These are phyloP conservation scores for Platanthera guangdongensis DNA, from an alignment of 106 monocot genomes.

Conservation along the genomic window DNA sequence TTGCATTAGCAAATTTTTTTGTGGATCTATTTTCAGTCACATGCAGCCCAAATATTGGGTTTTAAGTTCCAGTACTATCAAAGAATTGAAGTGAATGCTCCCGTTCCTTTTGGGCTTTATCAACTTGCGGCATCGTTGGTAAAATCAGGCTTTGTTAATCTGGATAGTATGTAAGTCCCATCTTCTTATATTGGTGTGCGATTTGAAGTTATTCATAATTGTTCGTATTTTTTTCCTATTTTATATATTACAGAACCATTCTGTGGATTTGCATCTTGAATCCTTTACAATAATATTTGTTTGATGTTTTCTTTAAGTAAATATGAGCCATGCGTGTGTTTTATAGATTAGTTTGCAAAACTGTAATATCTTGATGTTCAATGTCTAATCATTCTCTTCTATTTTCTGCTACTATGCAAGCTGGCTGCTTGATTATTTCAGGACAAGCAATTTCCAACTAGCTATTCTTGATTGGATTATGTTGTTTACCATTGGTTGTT, in stretches of 20 bases:
- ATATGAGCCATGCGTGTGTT: neutral
- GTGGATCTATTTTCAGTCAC: conserved; percentile 50
- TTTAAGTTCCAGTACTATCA: conserved; percentile 99
- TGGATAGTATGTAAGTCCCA: conserved; percentile 78
- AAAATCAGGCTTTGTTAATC: conserved; percentile 79
- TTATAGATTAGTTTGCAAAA: neutral
- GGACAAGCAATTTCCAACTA: too few relatives aligned
- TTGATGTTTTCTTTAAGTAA: neutral
- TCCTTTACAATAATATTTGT: neutral
- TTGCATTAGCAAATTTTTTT: neutral
- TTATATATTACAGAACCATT: neutral
- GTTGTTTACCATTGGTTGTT: too few relatives aligned
- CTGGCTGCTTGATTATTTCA: too few relatives aligned
- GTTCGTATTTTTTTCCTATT: neutral
- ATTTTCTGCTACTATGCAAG: too few relatives aligned
- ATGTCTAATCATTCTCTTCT: too few relatives aligned
- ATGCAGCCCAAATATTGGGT: conserved; percentile 93
- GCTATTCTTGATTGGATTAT: too few relatives aligned
- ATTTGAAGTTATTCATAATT: neutral
- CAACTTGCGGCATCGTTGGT: conserved; percentile 71
- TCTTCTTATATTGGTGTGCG: neutral
- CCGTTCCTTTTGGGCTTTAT: conserved; percentile 73
- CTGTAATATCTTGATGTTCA: too few relatives aligned
- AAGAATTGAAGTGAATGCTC: conserved; percentile 65
- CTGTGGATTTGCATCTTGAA: neutral